Evolutionary conservation across 208 protist species (phyloP).

Genomic region (Trypanosoma melophagium): DNA sequence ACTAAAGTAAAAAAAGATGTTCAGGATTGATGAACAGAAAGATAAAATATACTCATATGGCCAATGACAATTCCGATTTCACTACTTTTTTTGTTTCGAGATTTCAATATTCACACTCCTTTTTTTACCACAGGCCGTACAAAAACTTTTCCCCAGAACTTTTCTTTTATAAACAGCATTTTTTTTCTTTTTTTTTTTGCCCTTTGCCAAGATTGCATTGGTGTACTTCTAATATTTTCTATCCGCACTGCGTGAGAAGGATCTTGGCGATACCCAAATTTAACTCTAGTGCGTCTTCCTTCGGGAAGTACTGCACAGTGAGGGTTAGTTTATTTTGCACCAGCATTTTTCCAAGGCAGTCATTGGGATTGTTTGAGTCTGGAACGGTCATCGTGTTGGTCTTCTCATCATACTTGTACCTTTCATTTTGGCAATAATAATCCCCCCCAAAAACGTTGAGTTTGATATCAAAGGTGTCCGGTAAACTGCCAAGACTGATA

Average conservation of each 20-base stretch:
- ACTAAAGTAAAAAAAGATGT: too few species aligned
- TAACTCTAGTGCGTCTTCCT: conserved; percentile 44
- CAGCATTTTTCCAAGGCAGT: conserved; percentile 69
- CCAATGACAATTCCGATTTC: too few species aligned
- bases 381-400: conserved; percentile 36
- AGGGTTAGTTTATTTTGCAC: conserved; percentile 42
- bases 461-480: conserved; percentile 48
- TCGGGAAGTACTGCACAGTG: conserved; percentile 39
- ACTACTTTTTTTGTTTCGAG: too few species aligned
- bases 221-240: conserved; percentile 5
- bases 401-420: conserved; percentile 56
- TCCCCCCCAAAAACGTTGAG: conserved; percentile 43
- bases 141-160: too few species aligned
- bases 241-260: conserved; percentile 43
- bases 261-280: conserved; percentile 59
- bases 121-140: too few species aligned
- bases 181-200: neutral
- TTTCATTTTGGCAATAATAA: conserved; percentile 54
- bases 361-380: conserved; percentile 43
- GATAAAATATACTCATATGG: too few species aligned
- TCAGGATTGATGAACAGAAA: too few species aligned
- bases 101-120: too few species aligned
- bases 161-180: neutral
- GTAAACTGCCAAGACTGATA: conserved; percentile 26
- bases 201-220: neutral